These are phyloP conservation scores for Lophiotrema nucula DNA, from an alignment of 495 filamentous ascomycete genomes.

Conservation along the genomic window DNA sequence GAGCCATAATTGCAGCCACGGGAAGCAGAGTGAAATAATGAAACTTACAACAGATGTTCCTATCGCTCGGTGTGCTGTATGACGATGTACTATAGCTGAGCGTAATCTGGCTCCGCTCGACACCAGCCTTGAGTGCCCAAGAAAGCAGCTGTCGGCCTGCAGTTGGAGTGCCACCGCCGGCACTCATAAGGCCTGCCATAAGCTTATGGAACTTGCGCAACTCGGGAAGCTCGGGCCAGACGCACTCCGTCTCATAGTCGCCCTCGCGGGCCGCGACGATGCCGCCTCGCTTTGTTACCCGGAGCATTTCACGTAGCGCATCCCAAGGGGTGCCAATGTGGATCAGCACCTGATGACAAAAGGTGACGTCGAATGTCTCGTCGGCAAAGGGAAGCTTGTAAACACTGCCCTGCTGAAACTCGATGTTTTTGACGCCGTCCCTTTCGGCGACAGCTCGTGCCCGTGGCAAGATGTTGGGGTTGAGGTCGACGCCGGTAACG, in stretches of 20 bases:
- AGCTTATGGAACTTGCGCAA: conserved; percentile 42
- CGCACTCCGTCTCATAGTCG: conserved; percentile 41
- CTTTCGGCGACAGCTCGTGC: conserved; percentile 38
- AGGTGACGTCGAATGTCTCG: conserved; percentile 46
- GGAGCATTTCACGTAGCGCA: conserved; percentile 46
- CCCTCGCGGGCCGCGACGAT: conserved; percentile 47
- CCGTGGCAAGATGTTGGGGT: conserved; percentile 40
- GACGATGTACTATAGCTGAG: conserved; percentile 42
- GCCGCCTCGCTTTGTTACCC: conserved; percentile 46
- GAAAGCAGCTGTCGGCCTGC: conserved; percentile 45
- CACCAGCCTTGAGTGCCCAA: conserved; percentile 47
- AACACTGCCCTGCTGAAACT: conserved; percentile 42
- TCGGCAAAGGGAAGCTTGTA: conserved; percentile 46
- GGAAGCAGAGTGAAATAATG: conserved; percentile 1
- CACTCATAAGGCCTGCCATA: conserved; percentile 32
- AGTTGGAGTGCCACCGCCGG: conserved; percentile 37
- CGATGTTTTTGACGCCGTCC: conserved; percentile 39
- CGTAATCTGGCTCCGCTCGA: conserved; percentile 39
- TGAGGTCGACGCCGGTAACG: conserved; percentile 47
- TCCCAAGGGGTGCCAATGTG: conserved; percentile 43
- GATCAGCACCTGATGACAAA: conserved; percentile 43
- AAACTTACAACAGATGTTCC: conserved; percentile 45
- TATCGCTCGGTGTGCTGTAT: conserved; percentile 42
- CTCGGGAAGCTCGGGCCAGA: conserved; percentile 42
- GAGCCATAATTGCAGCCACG: conserved; percentile 14